These are phyloP conservation scores for Hanseniaspora lindneri DNA, from an alignment of 805 yeast species.

Conservation along the genomic window DNA sequence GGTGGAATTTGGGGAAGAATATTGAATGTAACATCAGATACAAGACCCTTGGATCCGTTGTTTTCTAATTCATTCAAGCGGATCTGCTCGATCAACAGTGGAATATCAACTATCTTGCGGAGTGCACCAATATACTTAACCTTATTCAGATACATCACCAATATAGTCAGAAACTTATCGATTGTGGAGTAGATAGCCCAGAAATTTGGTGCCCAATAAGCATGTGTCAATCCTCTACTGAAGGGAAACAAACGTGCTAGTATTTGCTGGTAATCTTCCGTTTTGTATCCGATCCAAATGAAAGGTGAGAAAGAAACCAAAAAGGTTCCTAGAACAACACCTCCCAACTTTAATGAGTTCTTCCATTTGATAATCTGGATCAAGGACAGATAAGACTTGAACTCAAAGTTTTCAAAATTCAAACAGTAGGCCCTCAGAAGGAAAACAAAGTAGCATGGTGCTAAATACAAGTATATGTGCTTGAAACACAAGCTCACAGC, in stretches of 20 bases:
- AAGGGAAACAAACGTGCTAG: conserved; percentile 74
- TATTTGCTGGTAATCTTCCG: conserved; percentile 46
- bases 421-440: conserved; percentile 62
- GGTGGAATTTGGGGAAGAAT: conserved; percentile 76
- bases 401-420: conserved; percentile 29
- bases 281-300: conserved; percentile 34
- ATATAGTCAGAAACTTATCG: conserved; percentile 55
- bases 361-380: conserved; percentile 39
- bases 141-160: conserved; percentile 24
- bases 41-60: conserved; percentile 70
- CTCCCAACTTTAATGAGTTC: conserved; percentile 50
- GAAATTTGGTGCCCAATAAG: conserved; percentile 97
- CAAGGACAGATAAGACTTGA: conserved; percentile 27
- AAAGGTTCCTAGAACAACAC: conserved; percentile 51
- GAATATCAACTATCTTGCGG: background rate
- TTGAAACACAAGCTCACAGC: conserved; percentile 77
- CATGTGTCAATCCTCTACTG: conserved; percentile 89
- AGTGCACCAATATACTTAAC: conserved; percentile 1
- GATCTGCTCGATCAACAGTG: conserved; percentile 16
- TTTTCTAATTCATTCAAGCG: conserved; percentile 29
- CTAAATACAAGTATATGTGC: conserved; percentile 83
- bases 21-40: conserved; percentile 77
- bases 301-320: conserved; percentile 70
- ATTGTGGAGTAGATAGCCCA: conserved; percentile 88
- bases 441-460: conserved; percentile 84